These are phyloP conservation scores for Drechslerella stenobrocha DNA, from an alignment of 2,329 filamentous ascomycete species.

Conservation along the genomic window DNA sequence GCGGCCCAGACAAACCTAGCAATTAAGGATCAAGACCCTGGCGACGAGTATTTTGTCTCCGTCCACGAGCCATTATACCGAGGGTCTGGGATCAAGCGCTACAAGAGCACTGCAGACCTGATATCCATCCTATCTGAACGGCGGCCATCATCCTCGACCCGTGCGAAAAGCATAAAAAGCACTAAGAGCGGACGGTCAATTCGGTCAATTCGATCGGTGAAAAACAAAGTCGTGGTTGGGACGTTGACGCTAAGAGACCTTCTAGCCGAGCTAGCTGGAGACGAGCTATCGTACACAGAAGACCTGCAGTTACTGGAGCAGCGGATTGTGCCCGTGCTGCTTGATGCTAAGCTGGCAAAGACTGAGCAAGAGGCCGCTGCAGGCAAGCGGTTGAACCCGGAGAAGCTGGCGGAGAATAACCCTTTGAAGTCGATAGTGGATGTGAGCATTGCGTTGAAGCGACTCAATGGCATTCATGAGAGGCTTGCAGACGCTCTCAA, in stretches of 20 bases:
- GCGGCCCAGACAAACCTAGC: constrained; percentile 42
- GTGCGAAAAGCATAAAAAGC: constrained; percentile 72
- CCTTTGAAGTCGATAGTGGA: constrained; percentile 85
- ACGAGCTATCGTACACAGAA: constrained; percentile 84
- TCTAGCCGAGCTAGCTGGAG: constrained; percentile 75
- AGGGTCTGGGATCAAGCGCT: constrained; percentile 57
- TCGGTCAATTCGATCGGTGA: constrained; percentile 35
- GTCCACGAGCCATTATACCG: constrained; percentile 35
- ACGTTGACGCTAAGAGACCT: constrained; percentile 74
- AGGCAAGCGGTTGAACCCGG: constrained; percentile 39
- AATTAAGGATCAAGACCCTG: constrained; percentile 26
- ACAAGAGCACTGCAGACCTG: constrained; percentile 90
- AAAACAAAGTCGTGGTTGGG: constrained; percentile 57
- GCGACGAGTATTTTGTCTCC: constrained; percentile 46
- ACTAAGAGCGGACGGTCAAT: constrained; percentile 55
- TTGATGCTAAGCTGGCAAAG: constrained; percentile 76
- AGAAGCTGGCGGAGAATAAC: constrained; percentile 54
- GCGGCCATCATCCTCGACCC: constrained; percentile 50
- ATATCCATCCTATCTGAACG: constrained; percentile 83
- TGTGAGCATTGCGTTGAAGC: constrained; percentile 89
- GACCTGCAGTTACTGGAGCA: constrained; percentile 92
- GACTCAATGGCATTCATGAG: constrained; percentile 76
- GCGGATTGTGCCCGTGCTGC: constrained; percentile 87
- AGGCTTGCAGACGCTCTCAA: constrained; percentile 68
- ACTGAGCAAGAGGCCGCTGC: constrained; percentile 58